These are phyloP conservation scores for Sporothrix dimorphospora DNA, from an alignment of 2,329 filamentous ascomycete genomes.

Conservation along the genomic window DNA sequence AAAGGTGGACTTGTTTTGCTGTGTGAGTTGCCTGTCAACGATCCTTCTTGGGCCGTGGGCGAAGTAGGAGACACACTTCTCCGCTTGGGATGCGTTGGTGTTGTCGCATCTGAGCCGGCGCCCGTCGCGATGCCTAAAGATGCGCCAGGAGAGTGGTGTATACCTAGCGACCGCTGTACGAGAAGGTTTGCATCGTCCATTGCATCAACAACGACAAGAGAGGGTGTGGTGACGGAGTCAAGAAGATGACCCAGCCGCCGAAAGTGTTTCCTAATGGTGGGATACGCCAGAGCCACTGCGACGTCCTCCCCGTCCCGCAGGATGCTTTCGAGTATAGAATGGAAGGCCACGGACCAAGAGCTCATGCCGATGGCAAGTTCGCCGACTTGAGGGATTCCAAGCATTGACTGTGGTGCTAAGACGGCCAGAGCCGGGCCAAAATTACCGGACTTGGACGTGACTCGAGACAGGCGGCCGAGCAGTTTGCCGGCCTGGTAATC, in stretches of 20 bases:
- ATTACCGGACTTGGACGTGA: conserved; percentile 50
- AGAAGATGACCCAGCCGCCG: conserved; percentile 53
- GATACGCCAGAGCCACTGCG: conserved; percentile 61
- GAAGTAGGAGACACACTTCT: conserved; percentile 4
- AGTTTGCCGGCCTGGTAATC: conserved; percentile 54
- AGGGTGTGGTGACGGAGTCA: conserved; percentile 55
- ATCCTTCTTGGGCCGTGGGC: not conserved
- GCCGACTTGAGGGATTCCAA: not conserved
- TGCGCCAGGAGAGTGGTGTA: not conserved
- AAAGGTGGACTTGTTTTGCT: not conserved
- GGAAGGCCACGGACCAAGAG: conserved; percentile 62
- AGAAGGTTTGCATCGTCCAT: conserved; percentile 56
- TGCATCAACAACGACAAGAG: conserved; percentile 59
- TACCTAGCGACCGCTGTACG: conserved; percentile 38
- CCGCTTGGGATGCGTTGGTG: conserved; percentile 22
- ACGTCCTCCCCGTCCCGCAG: conserved; percentile 64
- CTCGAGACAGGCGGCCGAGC: conserved; percentile 48
- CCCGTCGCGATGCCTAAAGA: not conserved
- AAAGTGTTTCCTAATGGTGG: conserved; percentile 57
- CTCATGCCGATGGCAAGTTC: conserved; percentile 29
- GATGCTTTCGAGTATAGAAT: conserved; percentile 57
- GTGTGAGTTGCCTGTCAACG: too few species aligned
- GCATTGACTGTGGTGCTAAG: conserved; percentile 34
- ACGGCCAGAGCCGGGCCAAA: conserved; percentile 53
- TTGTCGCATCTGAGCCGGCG: conserved; percentile 15